Percentiles rank a stretch among this genome's conserved stretches.
Evolutionary conservation across 176 grass and related monocot species (phyloP).

Genomic region (Cenchrus fungigraminus): DNA sequence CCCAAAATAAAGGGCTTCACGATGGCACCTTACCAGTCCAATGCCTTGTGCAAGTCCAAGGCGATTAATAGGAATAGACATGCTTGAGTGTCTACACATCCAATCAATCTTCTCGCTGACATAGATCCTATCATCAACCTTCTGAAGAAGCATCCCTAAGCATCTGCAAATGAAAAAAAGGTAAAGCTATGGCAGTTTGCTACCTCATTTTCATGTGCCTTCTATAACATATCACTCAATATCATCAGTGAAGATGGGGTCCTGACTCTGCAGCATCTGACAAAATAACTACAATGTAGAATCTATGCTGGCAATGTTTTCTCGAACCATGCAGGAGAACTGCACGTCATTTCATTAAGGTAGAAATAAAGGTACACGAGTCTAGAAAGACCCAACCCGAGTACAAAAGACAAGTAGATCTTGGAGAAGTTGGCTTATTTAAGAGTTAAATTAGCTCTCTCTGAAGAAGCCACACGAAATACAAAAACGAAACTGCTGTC

Average conservation of each 20-base stretch:
- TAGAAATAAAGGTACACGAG: too few relatives aligned
- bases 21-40: slow-evolving; percentile 75
- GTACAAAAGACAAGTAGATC: not conserved
- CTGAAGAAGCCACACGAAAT: not conserved
- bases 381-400: too few relatives aligned
- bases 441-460: not conserved
- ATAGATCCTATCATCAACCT: slow-evolving; percentile 94
- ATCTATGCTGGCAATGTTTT: too few relatives aligned
- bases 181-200: not conserved
- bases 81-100: slow-evolving; percentile 92
- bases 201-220: not conserved
- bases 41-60: slow-evolving; percentile 98
- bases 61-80: slow-evolving; percentile 91
- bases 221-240: not conserved
- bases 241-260: not conserved
- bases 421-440: not conserved
- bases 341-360: too few relatives aligned
- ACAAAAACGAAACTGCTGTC: not conserved
- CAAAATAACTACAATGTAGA: not conserved
- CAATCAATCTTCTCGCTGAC: slow-evolving; percentile 89
- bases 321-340: too few relatives aligned
- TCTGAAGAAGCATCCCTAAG: slow-evolving; percentile 94
- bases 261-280: not conserved
- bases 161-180: slow-evolving; percentile 59
- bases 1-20: slow-evolving; percentile 27